These are phyloP conservation scores for Paspalum vaginatum DNA, from an alignment of 176 grass and related monocot species.

Conservation along the genomic window DNA sequence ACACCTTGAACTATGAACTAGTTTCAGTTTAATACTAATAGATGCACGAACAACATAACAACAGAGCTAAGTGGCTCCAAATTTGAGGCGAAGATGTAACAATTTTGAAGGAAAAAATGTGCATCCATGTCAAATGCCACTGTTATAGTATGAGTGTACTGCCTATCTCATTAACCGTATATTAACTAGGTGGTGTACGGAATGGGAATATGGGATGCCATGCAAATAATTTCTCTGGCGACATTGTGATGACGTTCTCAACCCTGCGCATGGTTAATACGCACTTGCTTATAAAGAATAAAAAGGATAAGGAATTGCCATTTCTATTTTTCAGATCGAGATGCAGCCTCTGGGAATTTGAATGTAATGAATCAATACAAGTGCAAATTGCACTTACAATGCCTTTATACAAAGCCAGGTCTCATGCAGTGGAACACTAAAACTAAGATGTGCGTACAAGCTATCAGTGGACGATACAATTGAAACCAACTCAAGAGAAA, in stretches of 20 bases:
- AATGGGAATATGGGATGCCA: not conserved
- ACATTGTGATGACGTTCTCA: not conserved
- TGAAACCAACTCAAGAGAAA: not conserved
- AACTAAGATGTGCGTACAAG: not conserved
- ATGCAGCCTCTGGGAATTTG: not conserved
- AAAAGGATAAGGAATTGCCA: not conserved
- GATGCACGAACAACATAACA: not conserved
- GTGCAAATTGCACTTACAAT: not conserved
- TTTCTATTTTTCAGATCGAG: not conserved
- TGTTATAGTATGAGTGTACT: not conserved
- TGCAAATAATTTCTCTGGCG: not conserved
- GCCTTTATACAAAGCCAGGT: not conserved
- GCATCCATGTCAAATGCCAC: not conserved
- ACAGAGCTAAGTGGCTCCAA: not conserved
- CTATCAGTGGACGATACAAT: not conserved
- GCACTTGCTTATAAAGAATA: not conserved
- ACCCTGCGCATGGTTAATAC: not conserved
- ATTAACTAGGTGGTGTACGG: too few species aligned
- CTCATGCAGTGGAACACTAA: not conserved
- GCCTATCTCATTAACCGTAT: not conserved
- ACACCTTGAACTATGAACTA: not conserved
- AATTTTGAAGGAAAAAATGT: not conserved
- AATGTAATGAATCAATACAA: not conserved
- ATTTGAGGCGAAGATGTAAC: not conserved
- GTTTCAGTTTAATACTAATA: not conserved